Conservation (phyloP, 164 flowering plant genomes). For the Vitis amurensis region DNA sequence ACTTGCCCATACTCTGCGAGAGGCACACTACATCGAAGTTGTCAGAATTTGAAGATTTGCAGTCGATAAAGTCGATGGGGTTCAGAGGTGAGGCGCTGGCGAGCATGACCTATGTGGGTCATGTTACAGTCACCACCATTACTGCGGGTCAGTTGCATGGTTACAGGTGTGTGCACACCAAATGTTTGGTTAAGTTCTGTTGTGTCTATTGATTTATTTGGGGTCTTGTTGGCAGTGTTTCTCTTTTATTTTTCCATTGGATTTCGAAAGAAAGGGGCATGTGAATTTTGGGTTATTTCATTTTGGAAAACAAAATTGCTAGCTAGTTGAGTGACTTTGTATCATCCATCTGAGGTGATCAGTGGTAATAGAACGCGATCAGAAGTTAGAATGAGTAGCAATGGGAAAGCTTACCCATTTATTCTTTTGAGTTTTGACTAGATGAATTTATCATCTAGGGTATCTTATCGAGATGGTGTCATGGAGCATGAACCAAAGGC, state of each 20-base stretch:
- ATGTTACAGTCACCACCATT: slow-evolving; percentile 94
- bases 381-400: too few relatives aligned
- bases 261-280: too few relatives aligned
- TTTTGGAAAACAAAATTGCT: too few relatives aligned
- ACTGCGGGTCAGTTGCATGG: slow-evolving; percentile 91
- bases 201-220: not conserved
- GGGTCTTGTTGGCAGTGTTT: not conserved
- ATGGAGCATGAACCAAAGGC: slow-evolving; percentile 94
- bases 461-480: slow-evolving; percentile 86
- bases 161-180: slow-evolving; percentile 49
- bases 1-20: slow-evolving; percentile 92
- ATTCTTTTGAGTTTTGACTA: not conserved
- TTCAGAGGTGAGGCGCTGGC: slow-evolving; percentile 99
- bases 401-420: not conserved
- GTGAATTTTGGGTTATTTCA: too few relatives aligned
- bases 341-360: too few relatives aligned
- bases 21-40: slow-evolving; percentile 97
- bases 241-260: too few relatives aligned
- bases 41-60: slow-evolving; percentile 78
- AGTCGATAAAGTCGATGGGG: slow-evolving; percentile 91
- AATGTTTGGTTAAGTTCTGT: not conserved
- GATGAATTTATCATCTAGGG: slow-evolving; percentile 38
- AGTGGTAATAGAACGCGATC: too few relatives aligned
- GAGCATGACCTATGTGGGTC: slow-evolving; percentile 97
- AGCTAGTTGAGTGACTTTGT: too few relatives aligned